Evolutionary conservation across 2,329 filamentous ascomycete genomes (phyloP), one percentile per base, ranked within the genome.

Genomic region (Fusarium heterosporum): DNA sequence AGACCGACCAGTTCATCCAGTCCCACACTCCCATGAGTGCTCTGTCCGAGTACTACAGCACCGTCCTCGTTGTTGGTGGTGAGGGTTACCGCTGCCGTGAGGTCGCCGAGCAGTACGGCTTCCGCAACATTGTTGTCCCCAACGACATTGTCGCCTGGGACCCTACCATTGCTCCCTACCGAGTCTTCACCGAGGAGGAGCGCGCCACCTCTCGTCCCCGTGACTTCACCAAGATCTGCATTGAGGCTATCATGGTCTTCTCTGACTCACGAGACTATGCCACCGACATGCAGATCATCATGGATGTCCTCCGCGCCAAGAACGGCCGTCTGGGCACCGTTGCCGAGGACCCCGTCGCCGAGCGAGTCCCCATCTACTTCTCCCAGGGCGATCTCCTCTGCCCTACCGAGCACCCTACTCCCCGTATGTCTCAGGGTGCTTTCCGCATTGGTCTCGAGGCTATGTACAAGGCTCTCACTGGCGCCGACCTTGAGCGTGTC

Each of bases 231-330:
- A 88, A 91, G 81, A 84, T 93, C 52, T 92, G 91, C 72, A 90
- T 97, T 68, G 92, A 96, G 72, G 93, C 93, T 11, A 87, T 97
- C 32, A 90, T 97, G 75, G 91, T 97, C 14, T 97, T 93, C 83
- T 96, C 96, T 75, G 94, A 97, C 77, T 93, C 94, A 4, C 88
- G 94, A 59, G 93, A 97, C 82, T 97, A 94, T 92, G 93, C 91
- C 1, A 85, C 96, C 16, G 93, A 97, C 76, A 87, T 88, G 13
- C 90, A 95, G 75, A 82, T 97, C 72, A 90, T 97, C 59, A 74
- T 90, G 55, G 94, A 97, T 76, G 79, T 96, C 12, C 81, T 97
- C 4, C 83, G 96, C 46, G 93, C 93, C 2, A 81, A 92, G 78
- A 84, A 92, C 73, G 90, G 90, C 68, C 85, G 91, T 48, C 76